Evolutionary conservation across 805 yeast genomes (phyloP).

Genomic region (Lachancea kluyveri): DNA sequence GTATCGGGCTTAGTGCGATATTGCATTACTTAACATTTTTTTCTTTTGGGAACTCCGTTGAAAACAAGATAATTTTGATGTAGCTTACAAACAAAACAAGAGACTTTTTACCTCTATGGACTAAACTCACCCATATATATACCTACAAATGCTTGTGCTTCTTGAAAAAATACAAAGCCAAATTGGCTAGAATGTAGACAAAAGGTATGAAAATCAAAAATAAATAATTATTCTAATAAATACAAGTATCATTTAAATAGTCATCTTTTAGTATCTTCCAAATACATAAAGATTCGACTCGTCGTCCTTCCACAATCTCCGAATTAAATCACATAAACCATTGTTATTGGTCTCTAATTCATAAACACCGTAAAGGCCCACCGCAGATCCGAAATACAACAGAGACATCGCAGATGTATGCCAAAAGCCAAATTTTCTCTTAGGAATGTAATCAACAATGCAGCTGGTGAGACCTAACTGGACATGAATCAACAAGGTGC

Average conservation of each 20-base stretch:
- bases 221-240: not conserved
- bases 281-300: conserved; percentile 24
- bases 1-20: no score
- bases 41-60: no score
- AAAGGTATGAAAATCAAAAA: not conserved
- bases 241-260: not conserved
- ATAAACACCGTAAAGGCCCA: conserved; percentile 68
- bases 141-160: no score
- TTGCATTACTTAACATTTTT: no score
- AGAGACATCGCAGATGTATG: conserved; percentile 55
- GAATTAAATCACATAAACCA: conserved; percentile 50
- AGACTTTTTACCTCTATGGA: no score
- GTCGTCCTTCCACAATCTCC: conserved; percentile 32
- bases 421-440: conserved; percentile 62
- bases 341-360: conserved; percentile 58
- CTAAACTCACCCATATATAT: no score
- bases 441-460: conserved; percentile 73
- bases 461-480: conserved; percentile 71
- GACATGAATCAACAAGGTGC: conserved; percentile 54
- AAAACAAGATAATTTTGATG: no score
- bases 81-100: no score
- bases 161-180: no score
- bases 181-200: no score
- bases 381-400: conserved; percentile 55
- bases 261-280: conserved; percentile 11